Evolutionary conservation across 192 early-diverging fungal species (phyloP).

Genomic region (Entophlyctis helioformis): DNA sequence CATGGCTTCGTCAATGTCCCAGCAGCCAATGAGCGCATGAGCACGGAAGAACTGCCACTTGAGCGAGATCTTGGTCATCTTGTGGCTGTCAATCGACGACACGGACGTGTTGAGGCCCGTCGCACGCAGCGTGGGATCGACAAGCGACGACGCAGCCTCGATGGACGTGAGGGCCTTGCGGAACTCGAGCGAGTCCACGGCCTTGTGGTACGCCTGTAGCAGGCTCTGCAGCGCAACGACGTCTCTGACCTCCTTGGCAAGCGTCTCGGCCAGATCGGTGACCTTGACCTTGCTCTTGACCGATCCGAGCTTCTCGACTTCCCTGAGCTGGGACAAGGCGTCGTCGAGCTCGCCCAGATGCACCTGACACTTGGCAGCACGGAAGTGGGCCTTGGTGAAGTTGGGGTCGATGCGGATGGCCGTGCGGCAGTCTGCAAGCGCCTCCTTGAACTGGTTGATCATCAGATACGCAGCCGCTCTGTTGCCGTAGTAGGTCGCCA

Average conservation of each 20-base stretch:
- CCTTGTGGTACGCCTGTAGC: not conserved
- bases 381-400: conserved; percentile 51
- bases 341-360: conserved; percentile 58
- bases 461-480: conserved; percentile 70
- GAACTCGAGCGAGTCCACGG: conserved; percentile 24
- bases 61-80: not conserved
- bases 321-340: conserved; percentile 15
- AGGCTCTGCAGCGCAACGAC: conserved; percentile 10
- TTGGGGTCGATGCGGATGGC: conserved; percentile 45
- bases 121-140: too few species aligned
- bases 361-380: conserved; percentile 62
- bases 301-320: conserved; percentile 15
- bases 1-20: conserved; percentile 51
- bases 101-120: too few species aligned
- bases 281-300: conserved; percentile 17
- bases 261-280: conserved; percentile 4
- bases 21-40: conserved; percentile 48
- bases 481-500: conserved; percentile 61
- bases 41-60: conserved; percentile 57
- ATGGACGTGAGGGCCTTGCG: conserved; percentile 31
- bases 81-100: too few species aligned
- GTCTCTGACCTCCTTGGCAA: conserved; percentile 5
- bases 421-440: conserved; percentile 48
- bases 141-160: conserved; percentile 13
- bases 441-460: conserved; percentile 44